Evolutionary conservation across 2,329 filamentous ascomycete species (phyloP).

Genomic region (Pseudopithomyces maydicus): DNA sequence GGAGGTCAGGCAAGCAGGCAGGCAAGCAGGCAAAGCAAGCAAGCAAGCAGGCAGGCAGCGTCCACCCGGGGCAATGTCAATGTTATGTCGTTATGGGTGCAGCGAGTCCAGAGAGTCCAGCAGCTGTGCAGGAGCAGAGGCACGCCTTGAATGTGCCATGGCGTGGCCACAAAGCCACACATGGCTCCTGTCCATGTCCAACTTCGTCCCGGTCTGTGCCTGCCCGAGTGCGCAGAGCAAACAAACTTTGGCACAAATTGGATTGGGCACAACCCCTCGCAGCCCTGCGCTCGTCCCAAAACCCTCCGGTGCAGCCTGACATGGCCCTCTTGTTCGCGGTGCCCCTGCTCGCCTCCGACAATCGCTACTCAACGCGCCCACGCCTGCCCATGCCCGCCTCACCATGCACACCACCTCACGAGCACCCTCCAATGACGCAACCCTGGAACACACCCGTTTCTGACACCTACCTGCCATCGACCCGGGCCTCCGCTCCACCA

Average conservation of each 20-base stretch:
- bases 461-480: neutral
- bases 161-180: neutral
- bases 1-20: neutral
- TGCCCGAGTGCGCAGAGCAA: neutral
- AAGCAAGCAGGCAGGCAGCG: neutral
- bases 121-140: neutral
- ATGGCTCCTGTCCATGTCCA: neutral
- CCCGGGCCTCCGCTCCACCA: neutral
- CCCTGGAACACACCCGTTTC: neutral
- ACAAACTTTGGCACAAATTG: conserved; percentile 2
- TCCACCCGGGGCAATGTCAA: neutral
- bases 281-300: neutral
- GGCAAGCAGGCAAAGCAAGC: neutral
- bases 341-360: neutral
- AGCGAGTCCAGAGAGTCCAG: neutral
- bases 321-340: neutral
- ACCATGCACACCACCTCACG: neutral
- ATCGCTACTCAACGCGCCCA: neutral
- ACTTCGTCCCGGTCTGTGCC: neutral
- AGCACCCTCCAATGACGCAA: neutral
- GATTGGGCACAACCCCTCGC: neutral
- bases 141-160: neutral
- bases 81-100: neutral
- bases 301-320: neutral
- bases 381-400: neutral